Evolutionary conservation across 805 yeast genomes (phyloP), one percentile per base, ranked within the genome.

Genomic region (Dipodascus albidus): DNA sequence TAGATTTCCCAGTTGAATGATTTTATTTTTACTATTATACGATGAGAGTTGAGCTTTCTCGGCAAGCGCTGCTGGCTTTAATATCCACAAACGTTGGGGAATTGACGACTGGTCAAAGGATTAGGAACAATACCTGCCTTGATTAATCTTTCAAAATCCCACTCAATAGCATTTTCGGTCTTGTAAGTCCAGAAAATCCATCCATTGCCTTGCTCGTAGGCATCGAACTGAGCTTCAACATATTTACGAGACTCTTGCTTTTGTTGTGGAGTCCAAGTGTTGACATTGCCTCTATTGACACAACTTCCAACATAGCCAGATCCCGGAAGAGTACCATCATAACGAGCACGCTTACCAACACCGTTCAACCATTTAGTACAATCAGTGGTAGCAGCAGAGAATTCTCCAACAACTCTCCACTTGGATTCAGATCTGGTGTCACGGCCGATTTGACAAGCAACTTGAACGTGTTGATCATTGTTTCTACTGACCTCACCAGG

Each of bases 141-240:
- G 20, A 78, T 67, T 60, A 90, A 76, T 58, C 73, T 71, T 61
- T 75, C 73, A 72, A 85, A 76, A 69, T 87, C 96, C 97, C 97
- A 90, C 67, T 90, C 96, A 53, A 83, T 66, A 19, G 87, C 74
- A 59, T 70, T 70, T 70, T 90, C 96, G 23, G 96, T 85, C 75
- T 89, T 90, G 84, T 87, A 89, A 67, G 84, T 80, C 97, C 97
- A 90, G 74, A 86, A 84, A 54, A 87, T 78, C 96, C 96, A 90
- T 31, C 98, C 98, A 35, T 74, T 77, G 47, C 70, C 69, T 61
- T 76, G 77, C 62, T 82, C 87, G 64, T 75, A 83, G 1, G 96
- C 87, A 65, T 90, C 96, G 64, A 90, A 71, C 74, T 90, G 96
- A 50, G 96, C 96, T 72, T 90, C 96, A 51, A 89, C 74, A 65